Evolutionary conservation across 2,329 filamentous ascomycete species (phyloP), one percentile per base, ranked within the genome.

Genomic region (Amauroascus niger): DNA sequence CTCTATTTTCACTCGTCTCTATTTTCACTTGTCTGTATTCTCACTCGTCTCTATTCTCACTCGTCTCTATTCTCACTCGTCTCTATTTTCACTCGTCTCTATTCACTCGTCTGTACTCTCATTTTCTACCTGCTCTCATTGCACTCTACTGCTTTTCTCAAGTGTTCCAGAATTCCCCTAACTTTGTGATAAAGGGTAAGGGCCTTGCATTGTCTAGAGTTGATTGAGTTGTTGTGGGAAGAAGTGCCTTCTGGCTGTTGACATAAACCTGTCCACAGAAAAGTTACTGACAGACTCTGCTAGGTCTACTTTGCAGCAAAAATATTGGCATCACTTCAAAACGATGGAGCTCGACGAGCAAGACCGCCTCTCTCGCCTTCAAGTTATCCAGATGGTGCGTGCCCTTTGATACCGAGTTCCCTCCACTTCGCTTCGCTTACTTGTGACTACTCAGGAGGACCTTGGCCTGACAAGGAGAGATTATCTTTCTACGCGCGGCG

Each of bases 401-500:
- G 7, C 41, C 4, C 11, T 35, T 28, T 35, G 8, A 13, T 33
- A 52, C 8, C 18, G 8, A 2, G 18, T 24, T n/a, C n/a, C 13
- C 14, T 6, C 20, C 14, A 8, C 22, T 13, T 37, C 41, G 28
- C n/a, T 5, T 28, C n/a, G 9, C 30, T 49, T 20, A 49, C n/a
- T 13, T 49, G 26, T 35, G 9, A 14, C 4, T 22, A 9, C 22
- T 35, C 49, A 72, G 70, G 64, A 60, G 5, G 69, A 72, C 56
- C 54, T 73, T n/a, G 69, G 70, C 2, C 64, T 63, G 8, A 62
- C 60, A 7, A 64, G 67, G 33, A 64, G 70, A 11, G 67, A 72
- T 46, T 54, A 62, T 40, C 64, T 72, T 28, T 69, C 67, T 7
- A 69, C 68, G 5, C 53, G 49, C 3, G 68, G 70, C 45, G 55